Percentiles rank a stretch among this genome's conserved stretches.
These are phyloP conservation scores for Chytriomyces confervae DNA, from an alignment of 192 early-diverging fungal species.

Conservation along the genomic window DNA sequence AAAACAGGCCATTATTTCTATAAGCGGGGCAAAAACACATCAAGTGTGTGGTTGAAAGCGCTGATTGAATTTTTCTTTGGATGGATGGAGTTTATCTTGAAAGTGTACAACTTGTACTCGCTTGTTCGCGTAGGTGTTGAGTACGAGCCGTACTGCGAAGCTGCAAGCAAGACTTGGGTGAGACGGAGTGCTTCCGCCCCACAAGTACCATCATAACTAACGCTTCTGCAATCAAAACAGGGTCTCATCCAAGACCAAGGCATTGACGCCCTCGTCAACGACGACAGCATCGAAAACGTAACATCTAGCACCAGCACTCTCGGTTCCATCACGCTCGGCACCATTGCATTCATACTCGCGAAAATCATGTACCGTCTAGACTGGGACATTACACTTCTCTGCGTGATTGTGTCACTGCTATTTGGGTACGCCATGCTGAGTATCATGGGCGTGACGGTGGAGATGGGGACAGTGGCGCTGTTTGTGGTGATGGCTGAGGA, in stretches of 20 bases:
- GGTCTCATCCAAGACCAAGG: slow-evolving; percentile 17
- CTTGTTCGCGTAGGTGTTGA: slow-evolving; percentile 23
- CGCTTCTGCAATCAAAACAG: background rate
- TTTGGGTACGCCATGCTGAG: slow-evolving; percentile 33
- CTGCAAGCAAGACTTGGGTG: slow-evolving; percentile 31
- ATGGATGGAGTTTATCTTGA: slow-evolving; percentile 24
- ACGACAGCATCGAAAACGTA: slow-evolving; percentile 5
- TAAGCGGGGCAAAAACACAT: slow-evolving; percentile 18
- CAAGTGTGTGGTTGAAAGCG: background rate
- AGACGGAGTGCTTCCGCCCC: background rate
- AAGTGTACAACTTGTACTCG: slow-evolving; percentile 26
- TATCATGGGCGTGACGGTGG: slow-evolving; percentile 33
- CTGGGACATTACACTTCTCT: slow-evolving; percentile 20
- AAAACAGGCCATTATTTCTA: slow-evolving; percentile 55
- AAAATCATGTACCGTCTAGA: slow-evolving; percentile 14
- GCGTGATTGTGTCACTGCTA: background rate
- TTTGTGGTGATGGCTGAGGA: slow-evolving; percentile 32
- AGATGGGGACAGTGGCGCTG: slow-evolving; percentile 29
- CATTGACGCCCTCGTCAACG: slow-evolving; percentile 14
- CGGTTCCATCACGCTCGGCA: slow-evolving; percentile 5
- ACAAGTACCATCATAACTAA: background rate
- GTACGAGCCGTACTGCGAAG: slow-evolving; percentile 19
- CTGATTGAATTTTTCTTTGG: slow-evolving; percentile 11
- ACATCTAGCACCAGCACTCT: background rate
- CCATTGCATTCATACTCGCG: slow-evolving; percentile 8